Conservation (phyloP, 495 filamentous ascomycete species). For the Penicillium psychrofluorescens region DNA sequence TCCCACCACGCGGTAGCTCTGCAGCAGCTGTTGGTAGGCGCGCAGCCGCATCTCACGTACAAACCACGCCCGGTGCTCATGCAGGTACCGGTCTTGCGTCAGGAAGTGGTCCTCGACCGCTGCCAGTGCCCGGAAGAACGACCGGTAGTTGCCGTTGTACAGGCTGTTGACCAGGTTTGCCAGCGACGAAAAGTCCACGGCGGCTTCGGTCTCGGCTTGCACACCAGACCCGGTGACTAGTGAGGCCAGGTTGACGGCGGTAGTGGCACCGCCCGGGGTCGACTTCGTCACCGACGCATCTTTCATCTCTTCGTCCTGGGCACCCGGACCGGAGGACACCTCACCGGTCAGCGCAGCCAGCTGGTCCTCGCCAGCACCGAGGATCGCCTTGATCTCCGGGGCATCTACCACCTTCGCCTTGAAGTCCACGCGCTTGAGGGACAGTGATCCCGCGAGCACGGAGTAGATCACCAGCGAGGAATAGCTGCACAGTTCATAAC, state of each 20-base stretch:
- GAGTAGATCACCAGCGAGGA: slow-evolving; percentile 91
- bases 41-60: slow-evolving; percentile 95
- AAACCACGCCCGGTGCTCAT: slow-evolving; percentile 92
- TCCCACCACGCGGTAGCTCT: slow-evolving; percentile 94
- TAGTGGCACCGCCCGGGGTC: slow-evolving; percentile 50
- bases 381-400: slow-evolving; percentile 92
- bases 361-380: slow-evolving; percentile 83
- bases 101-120: slow-evolving; percentile 90
- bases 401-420: slow-evolving; percentile 98
- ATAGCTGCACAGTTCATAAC: slow-evolving; percentile 95
- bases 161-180: slow-evolving; percentile 82
- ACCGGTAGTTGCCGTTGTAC: slow-evolving; percentile 87
- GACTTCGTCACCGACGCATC: slow-evolving; percentile 47
- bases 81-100: slow-evolving; percentile 84
- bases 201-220: slow-evolving; percentile 64
- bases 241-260: slow-evolving; percentile 76
- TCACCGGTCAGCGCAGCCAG: slow-evolving; percentile 68
- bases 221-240: slow-evolving; percentile 60
- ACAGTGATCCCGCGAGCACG: slow-evolving; percentile 87
- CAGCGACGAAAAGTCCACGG: slow-evolving; percentile 74
- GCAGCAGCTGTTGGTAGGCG: slow-evolving; percentile 93
- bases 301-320: slow-evolving; percentile 71
- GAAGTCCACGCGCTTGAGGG: slow-evolving; percentile 94
- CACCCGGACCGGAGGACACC: slow-evolving; percentile 69
- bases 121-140: slow-evolving; percentile 87